Percentiles rank a stretch among this genome's conserved stretches.
Conservation (phyloP, 495 filamentous ascomycete species). For the Penicillium taxi region DNA sequence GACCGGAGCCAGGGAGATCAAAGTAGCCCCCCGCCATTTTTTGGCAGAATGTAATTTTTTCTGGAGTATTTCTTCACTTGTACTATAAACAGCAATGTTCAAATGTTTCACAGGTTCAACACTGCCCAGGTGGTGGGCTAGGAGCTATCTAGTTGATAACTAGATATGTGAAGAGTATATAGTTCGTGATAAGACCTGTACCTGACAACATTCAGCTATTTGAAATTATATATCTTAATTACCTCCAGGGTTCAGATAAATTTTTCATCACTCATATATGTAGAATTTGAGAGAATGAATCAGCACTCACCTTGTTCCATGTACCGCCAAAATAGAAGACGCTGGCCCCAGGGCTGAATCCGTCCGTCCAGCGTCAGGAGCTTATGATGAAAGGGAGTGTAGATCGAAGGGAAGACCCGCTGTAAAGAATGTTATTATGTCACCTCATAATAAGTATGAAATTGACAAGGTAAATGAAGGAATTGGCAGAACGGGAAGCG, state of each 20-base stretch:
- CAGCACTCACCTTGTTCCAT: constrained; percentile 1
- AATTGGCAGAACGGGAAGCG: constrained; percentile 2
- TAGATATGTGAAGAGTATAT: not conserved
- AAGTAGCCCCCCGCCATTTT: constrained; percentile 38
- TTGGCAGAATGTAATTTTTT: not conserved
- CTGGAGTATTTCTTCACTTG: not conserved
- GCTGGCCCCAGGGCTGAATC: not conserved
- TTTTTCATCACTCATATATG: no score
- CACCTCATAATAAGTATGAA: constrained; percentile 6
- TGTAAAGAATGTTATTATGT: constrained; percentile 20
- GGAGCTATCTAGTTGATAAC: not conserved
- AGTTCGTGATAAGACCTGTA: constrained; percentile 2
- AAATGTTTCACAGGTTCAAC: no score
- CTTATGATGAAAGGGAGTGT: constrained; percentile 1
- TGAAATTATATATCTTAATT: constrained; percentile 7
- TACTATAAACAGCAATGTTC: not conserved
- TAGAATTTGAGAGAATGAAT: no score
- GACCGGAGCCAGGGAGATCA: constrained; percentile 30
- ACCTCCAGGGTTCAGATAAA: not conserved
- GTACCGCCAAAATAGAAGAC: not conserved
- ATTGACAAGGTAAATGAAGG: not conserved
- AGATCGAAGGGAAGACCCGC: constrained; percentile 7
- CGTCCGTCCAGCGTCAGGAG: not conserved
- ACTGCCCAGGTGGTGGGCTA: no score
- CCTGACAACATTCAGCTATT: constrained; percentile 27